Base-by-base conservation (phyloP, 257 asterid species). In the Haberlea rhodopensis region DNA sequence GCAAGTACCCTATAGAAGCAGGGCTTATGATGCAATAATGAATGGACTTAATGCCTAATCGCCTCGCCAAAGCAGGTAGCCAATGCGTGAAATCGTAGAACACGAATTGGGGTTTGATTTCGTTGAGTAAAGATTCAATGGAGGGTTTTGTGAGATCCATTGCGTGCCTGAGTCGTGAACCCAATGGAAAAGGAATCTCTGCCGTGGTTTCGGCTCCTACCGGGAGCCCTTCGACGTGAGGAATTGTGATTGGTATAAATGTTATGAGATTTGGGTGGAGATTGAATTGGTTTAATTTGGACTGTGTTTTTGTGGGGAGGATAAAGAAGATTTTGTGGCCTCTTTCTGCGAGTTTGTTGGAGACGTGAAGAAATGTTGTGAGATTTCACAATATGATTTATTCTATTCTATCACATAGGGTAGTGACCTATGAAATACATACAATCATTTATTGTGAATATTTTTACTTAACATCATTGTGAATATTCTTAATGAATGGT, bases 191-290 rank as follows among this genome's bases (percentile, higher is more conserved):
- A 5, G 81, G 72, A 1, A 79, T 31, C 21, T 87, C 95, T 25
- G 77, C 62, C 26, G 90, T 78, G 53, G 85, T 79, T 57, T 85
- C 86, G 13, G 73, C 53, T 0, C 65, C 72, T n/a, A 76, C 57
- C 15, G 91, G 89, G 34, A 87, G 83, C 66, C 92, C 86, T 0
- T 72, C 70, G 19, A 80, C 69, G 8, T 5, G 74, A 5, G 95
- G 95, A 62, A 82, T 28, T 16, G 73, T 9, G 52, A 84, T 65
- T 13, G 79, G 71, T 18, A 37, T 26, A 69, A 87, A 75, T 3
- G 62, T 54, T 62, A 82, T 70, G 45, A 74, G 82, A 43, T 52
- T 25, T 0, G 85, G 79, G 54, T 78, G 60, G 8, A 76, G 72
- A 61, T 82, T 87, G 57, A 62, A 45, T 8, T 63, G 62, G 21